A percentile compares a stretch with the other conserved stretches of the same genome.
These are phyloP conservation scores for Gamsiella multidivaricata DNA, from an alignment of 192 early-diverging fungal genomes.

Conservation along the genomic window DNA sequence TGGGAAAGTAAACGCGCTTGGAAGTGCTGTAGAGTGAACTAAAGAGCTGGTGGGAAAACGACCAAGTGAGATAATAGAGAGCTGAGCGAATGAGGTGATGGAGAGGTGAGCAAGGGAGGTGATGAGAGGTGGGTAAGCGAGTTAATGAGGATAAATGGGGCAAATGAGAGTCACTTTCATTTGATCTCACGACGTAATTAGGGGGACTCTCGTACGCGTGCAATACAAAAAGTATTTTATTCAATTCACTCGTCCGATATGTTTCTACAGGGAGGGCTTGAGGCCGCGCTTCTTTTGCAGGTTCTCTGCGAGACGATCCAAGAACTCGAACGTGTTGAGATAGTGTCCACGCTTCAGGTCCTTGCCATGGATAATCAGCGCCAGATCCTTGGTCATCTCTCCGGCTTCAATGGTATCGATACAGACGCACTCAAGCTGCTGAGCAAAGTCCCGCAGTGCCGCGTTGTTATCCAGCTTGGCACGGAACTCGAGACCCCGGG, in stretches of 20 bases:
- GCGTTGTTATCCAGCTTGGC: conserved; percentile 91
- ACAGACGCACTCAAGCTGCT: conserved; percentile 87
- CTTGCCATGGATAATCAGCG: conserved; percentile 93
- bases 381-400: conserved; percentile 98
- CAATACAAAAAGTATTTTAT: too few species aligned
- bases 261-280: conserved; percentile 15
- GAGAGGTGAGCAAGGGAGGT: neutral
- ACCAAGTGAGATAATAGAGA: too few species aligned
- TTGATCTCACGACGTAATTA: too few species aligned
- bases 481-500: conserved; percentile 93
- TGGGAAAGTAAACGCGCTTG: too few species aligned
- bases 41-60: too few species aligned
- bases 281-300: conserved; percentile 53
- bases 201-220: too few species aligned
- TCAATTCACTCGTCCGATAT: too few species aligned
- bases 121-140: neutral
- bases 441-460: conserved; percentile 77
- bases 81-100: too few species aligned
- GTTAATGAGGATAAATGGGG: neutral
- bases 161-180: too few species aligned
- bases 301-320: conserved; percentile 82
- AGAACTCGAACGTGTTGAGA: conserved; percentile 88
- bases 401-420: conserved; percentile 87
- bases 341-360: conserved; percentile 84
- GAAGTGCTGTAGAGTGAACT: too few species aligned